Evolutionary conservation across 345 rosid genomes (phyloP).

Genomic region (Gossypium arboreum): DNA sequence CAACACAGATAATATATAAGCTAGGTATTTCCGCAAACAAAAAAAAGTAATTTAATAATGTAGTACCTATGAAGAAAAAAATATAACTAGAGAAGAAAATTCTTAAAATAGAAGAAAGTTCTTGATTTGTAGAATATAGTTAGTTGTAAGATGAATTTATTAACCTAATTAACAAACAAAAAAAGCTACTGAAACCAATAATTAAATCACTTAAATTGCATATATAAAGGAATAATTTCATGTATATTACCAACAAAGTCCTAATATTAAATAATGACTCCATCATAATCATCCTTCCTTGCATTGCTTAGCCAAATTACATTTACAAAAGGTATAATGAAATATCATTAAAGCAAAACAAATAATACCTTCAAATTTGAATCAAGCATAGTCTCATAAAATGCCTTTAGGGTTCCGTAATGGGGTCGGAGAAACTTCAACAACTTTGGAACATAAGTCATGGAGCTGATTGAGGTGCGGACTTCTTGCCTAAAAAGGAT

Average conservation of each 20-base stretch:
- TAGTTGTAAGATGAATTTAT: too few species aligned
- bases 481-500: conserved; percentile 68
- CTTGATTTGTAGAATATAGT: neutral
- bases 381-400: conserved; percentile 57
- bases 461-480: conserved; percentile 85
- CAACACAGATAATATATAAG: conserved; percentile 86
- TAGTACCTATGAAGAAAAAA: neutral
- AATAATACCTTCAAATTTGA: conserved; percentile 61
- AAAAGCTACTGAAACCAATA: neutral
- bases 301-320: neutral
- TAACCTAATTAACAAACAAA: neutral
- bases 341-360: neutral
- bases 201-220: neutral
- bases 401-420: conserved; percentile 77
- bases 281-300: neutral
- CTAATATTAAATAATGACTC: too few species aligned
- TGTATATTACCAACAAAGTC: neutral
- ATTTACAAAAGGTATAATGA: neutral
- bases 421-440: conserved; percentile 96
- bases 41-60: neutral
- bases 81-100: neutral
- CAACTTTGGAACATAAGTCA: conserved; percentile 98
- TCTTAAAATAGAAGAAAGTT: neutral
- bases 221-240: too few species aligned
- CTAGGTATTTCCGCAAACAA: conserved; percentile 65